Base-by-base conservation (phyloP, 148 eudicot species). In the Vaccinium macrocarpon region DNA sequence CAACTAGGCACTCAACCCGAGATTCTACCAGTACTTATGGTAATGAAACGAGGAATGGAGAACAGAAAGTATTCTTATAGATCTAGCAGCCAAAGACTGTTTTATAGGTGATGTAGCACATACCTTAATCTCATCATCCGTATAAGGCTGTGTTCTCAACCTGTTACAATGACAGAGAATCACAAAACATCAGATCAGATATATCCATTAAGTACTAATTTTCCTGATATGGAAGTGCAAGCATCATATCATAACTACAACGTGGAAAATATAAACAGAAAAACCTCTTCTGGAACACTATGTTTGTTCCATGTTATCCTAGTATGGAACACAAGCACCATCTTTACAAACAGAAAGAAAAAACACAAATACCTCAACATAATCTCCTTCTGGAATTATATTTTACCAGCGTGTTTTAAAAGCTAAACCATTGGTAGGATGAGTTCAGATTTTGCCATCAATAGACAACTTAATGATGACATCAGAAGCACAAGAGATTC, bases 121-220 rank as follows among this genome's bases (percentile, higher is more conserved):
- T 91, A 97, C 99, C 99, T 97, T 97, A 84, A 97, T 95, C 89
- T 97, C 99, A 48, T 91, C 92, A 73, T 97, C 99, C 1, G 96
- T 91, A 84, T 97, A 97, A 21, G 98, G 96, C 79, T 91, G 88
- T 85, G 89, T 83, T 79, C 98, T 93, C 85, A 84, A 80, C 93
- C 99, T 97, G 92, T 82, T 62, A 66, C 53, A 82, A 85, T 76
- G 76, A 59, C 85, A 49, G 11, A 38, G 68, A 35, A 70, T 29
- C 48, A 53, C 53, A 70, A 89, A 70, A n/a, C 16, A 29, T 68
- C 76, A 79, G 81, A 80, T 87, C 85, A 70, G 56, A 81, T 72
- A 38, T 35, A 49, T 49, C 71, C 76, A 64, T 49, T 25, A 68
- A 2, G n/a, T 81, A 32, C 21, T 52, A 1, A 13, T 78, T 78